Conservation (phyloP, 257 asterid genomes). For the Gardenia jasminoides region DNA sequence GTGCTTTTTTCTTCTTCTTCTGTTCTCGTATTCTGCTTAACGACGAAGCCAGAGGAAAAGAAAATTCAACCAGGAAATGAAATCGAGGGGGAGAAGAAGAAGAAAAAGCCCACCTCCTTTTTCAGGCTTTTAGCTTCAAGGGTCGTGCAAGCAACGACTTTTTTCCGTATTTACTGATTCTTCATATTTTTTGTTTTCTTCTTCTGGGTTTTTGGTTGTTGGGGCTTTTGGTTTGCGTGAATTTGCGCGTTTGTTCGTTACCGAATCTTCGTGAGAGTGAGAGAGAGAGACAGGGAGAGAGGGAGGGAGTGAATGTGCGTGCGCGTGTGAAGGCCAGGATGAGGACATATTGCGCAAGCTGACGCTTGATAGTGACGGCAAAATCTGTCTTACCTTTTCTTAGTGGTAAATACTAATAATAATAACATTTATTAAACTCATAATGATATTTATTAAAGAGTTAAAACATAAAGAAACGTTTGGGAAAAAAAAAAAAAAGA, state of each 20-base stretch:
- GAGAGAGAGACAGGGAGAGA: not conserved
- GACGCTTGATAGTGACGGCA: not conserved
- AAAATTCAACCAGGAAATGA: slow-evolving; percentile 9
- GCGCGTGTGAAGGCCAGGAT: not conserved
- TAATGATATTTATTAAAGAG: no score
- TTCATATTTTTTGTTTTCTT: not conserved
- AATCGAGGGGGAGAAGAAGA: slow-evolving; percentile 8
- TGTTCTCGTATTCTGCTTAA: slow-evolving; percentile 25
- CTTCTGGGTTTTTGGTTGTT: slow-evolving; percentile 15
- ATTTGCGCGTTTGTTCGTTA: slow-evolving; percentile 33
- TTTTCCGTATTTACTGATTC: slow-evolving; percentile 8
- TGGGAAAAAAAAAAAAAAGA: no score
- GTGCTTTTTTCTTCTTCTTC: slow-evolving; percentile 8
- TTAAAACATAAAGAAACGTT: no score
- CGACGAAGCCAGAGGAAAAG: slow-evolving; percentile 34
- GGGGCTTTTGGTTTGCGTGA: slow-evolving; percentile 24
- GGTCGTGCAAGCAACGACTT: slow-evolving; percentile 63
- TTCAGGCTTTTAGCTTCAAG: slow-evolving; percentile 7
- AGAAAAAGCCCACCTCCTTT: slow-evolving; percentile 18
- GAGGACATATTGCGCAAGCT: not conserved
- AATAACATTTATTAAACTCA: no score
- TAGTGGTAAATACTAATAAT: no score
- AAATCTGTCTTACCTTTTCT: no score
- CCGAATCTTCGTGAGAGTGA: slow-evolving; percentile 12
- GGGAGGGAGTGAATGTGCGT: slow-evolving; percentile 4